Evolutionary conservation across 768 basidiomycete genomes (phyloP), one percentile per base, ranked within the genome.

Genomic region (Trametes maxima): DNA sequence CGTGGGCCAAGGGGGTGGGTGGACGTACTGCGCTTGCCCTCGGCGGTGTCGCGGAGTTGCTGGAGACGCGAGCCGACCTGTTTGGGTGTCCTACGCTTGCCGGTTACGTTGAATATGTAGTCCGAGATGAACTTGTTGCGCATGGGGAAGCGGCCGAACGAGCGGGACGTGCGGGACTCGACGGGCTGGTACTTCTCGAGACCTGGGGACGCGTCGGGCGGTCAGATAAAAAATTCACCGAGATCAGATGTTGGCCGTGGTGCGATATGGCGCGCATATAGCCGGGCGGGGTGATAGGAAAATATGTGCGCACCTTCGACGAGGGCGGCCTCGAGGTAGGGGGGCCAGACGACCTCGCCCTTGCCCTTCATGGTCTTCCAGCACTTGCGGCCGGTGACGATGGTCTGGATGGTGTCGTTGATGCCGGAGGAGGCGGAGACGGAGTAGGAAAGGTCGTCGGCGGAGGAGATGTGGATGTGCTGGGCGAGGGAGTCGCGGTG

Each of bases 341-440:
- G 88, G 52, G 90, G 90, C 90, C 90, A 92, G 44, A 92, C 89
- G n/a, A 87, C 82, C 71, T 91, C 89, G 36, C 85, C 84, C 67
- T 74, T 75, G 49, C 88, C 90, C 71, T 84, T 83, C 48, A 88
- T 75, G 0, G 88, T 90, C 75, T 90, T 92, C 88, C 88, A 91
- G 69, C 82, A 70, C 60, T 71, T 71, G 49, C 70, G 62, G 57
- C 70, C 69, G 54, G 70, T 71, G 67, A 71, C 70, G 62, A 71
- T 69, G 66, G 70, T 69, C 55, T 71, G 70, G 54, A 71, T 69
- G 59, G 68, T 69, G 53, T 69, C 68, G 54, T 65, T 65, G 56
- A 69, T 71, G 53, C 67, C 68, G 56, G 58, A 53, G 54, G 64
- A 61, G 57, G 68, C 43, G 54, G 70, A 65, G 52, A 67, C 63